Base-by-base conservation (phyloP, 768 basidiomycete genomes). In the Solioccasus polychromus region DNA sequence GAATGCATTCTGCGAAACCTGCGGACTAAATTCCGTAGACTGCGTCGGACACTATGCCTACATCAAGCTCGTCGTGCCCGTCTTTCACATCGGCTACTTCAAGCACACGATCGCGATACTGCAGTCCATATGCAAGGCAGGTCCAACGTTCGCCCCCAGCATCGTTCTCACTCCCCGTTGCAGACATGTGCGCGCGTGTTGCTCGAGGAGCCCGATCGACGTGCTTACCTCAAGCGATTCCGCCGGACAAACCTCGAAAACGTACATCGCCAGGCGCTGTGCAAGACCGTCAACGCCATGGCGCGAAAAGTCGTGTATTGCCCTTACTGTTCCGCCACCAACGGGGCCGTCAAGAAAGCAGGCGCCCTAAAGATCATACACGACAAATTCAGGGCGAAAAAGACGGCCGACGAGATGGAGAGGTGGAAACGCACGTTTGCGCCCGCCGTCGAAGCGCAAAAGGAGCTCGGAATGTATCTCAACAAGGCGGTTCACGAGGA, bases 11-110 rank as follows among this genome's bases (percentile, higher is more conserved):
- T 99, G 96, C 68, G 90, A 94, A 67, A 99, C 96, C 0, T 99
- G 96, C 59, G 92, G 92, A 8, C 80, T 92, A 51, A 83, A 80
- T 15, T 84, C 91, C 23, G 88, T 92, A 3, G 92, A 96, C 50
- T 99, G 96, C 62, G 94, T 96, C 19, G 96, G 96, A 1, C 96
- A 99, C 67, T 98, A 96, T 64, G 94, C 94, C 5, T 98, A 98
- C 69, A 97, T 99, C 71, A 97, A 96, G 68, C 78, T 99, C 34
- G 83, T 87, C 25, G 83, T 99, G 17, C 96, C 96, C 0, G 94
- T 98, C 17, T 99, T 98, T 66, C 96, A 99, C 63, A 92, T 98
- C 45, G 96, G 96, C 7, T 99, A 92, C 68, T 98, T 99, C 74
- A 90, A 93, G 64, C 93, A 97, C 55, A 91, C 88, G 15, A 92